phyloP scores from a whole-genome alignment of 768 basidiomycete genomes.

The Tulasnella sp. region DNA sequence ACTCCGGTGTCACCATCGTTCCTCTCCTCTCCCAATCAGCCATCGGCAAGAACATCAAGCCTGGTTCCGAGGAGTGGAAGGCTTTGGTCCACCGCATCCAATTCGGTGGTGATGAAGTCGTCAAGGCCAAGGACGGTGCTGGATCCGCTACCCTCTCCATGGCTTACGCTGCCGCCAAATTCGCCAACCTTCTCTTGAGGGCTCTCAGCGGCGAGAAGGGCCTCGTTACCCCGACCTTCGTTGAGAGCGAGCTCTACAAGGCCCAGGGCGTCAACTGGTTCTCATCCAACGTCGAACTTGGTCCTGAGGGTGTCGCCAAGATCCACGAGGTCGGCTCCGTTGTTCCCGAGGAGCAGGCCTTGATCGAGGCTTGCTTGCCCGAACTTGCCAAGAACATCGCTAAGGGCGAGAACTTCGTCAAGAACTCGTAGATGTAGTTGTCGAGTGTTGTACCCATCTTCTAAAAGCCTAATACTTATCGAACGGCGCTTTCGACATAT shows the following conservation, averaged over 20 bases:
- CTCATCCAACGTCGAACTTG: conserved; percentile 89
- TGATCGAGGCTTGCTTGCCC: conserved; percentile 79
- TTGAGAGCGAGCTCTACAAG: conserved; percentile 79
- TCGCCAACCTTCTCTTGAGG: conserved; percentile 52
- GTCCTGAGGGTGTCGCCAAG: conserved; percentile 79
- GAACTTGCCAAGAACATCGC: conserved; percentile 97
- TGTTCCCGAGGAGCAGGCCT: conserved; percentile 72
- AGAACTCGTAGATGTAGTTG: conserved; percentile 12
- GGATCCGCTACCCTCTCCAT: conserved; percentile 70
- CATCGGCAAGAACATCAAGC: conserved; percentile 56
- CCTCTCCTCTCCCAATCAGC: conserved; percentile 82
- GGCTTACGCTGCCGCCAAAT: conserved; percentile 69
- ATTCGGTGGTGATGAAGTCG: conserved; percentile 96
- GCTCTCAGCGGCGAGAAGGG: conserved; percentile 61
- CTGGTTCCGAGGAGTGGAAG: conserved; percentile 58
- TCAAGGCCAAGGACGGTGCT: conserved; percentile 91
- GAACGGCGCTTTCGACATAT: background rate
- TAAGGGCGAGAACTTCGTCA: conserved; percentile 56
- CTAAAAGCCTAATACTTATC: background rate
- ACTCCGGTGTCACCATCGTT: conserved; percentile 96
- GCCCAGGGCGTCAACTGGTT: conserved; percentile 89
- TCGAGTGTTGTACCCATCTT: background rate
- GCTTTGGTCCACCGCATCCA: conserved; percentile 90
- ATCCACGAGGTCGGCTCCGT: conserved; percentile 79
- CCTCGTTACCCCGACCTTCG: conserved; percentile 72